Percentiles rank a stretch among this genome's conserved stretches.
These are phyloP conservation scores for Lentinula lateritia DNA, from an alignment of 768 basidiomycete genomes.

Conservation along the genomic window DNA sequence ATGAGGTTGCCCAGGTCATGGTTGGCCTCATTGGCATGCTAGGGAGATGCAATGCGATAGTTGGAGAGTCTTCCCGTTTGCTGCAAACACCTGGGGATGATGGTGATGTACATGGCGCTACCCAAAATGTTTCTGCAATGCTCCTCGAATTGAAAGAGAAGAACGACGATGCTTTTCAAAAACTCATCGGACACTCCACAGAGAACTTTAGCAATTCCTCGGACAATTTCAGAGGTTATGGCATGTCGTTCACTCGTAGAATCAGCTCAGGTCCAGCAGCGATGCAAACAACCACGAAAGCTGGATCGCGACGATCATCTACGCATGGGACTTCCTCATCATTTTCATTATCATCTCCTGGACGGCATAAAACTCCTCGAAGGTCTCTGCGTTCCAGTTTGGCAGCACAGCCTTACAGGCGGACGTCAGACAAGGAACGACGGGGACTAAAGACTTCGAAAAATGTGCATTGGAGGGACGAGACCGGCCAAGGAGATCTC, in stretches of 20 bases:
- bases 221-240: constrained; percentile 48
- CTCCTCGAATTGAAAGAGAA: constrained; percentile 53
- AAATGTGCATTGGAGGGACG: constrained; percentile 73
- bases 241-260: constrained; percentile 41
- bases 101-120: constrained; percentile 30
- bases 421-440: constrained; percentile 60
- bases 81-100: constrained; percentile 22
- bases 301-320: constrained; percentile 37
- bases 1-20: constrained; percentile 59
- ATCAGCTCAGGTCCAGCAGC: constrained; percentile 45
- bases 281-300: constrained; percentile 24
- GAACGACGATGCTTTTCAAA: constrained; percentile 66
- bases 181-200: constrained; percentile 63
- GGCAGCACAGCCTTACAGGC: constrained; percentile 52
- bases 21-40: constrained; percentile 77
- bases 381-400: constrained; percentile 69
- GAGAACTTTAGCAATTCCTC: constrained; percentile 48
- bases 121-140: constrained; percentile 43
- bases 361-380: constrained; percentile 57
- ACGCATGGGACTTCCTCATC: constrained; percentile 31
- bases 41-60: constrained; percentile 68
- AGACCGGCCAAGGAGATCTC: constrained; percentile 15
- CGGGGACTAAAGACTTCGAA: constrained; percentile 54
- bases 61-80: constrained; percentile 50
- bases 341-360: constrained; percentile 47